A percentile compares a stretch with the other conserved stretches of the same genome.
These are phyloP conservation scores for Aspergillus fischeri DNA, from an alignment of 2,329 filamentous ascomycete species.

Conservation along the genomic window DNA sequence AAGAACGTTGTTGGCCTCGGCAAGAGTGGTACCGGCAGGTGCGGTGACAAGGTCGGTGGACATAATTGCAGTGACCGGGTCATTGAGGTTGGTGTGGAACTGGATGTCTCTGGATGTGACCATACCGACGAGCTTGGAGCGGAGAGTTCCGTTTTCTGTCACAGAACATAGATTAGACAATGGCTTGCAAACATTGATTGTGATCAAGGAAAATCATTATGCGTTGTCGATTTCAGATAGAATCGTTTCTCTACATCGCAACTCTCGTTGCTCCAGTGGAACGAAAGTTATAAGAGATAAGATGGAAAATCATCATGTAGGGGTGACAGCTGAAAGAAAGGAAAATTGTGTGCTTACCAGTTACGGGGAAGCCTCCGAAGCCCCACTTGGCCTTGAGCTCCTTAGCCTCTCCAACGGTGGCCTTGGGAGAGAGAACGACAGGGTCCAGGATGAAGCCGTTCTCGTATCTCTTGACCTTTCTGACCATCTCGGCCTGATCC, in stretches of 20 bases:
- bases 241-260: slow-evolving; percentile 74
- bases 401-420: slow-evolving; percentile 86
- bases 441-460: slow-evolving; percentile 98
- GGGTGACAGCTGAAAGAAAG: slow-evolving; percentile 7
- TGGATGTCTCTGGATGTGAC: slow-evolving; percentile 98
- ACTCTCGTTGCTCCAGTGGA: slow-evolving; percentile 91
- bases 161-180: slow-evolving; percentile 17
- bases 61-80: slow-evolving; percentile 86
- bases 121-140: slow-evolving; percentile 94
- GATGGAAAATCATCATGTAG: slow-evolving; percentile 67
- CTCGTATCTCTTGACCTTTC: slow-evolving; percentile 98
- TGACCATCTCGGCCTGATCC: slow-evolving; percentile 96
- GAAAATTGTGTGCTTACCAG: slow-evolving; percentile 64
- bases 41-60: slow-evolving; percentile 91
- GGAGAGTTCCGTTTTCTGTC: slow-evolving; percentile 82
- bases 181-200: slow-evolving; percentile 12
- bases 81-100: slow-evolving; percentile 73
- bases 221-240: slow-evolving; percentile 42
- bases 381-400: slow-evolving; percentile 96
- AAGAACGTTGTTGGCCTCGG: slow-evolving; percentile 88
- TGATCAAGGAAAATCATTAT: slow-evolving; percentile 1
- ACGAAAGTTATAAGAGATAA: slow-evolving; percentile 97
- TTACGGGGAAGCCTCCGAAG: slow-evolving; percentile 97
- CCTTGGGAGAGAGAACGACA: slow-evolving; percentile 80
- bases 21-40: slow-evolving; percentile 71